A percentile compares a stretch with the other conserved stretches of the same genome.
Conservation (phyloP, 208 protist genomes). For the Borovskyia barvae region DNA sequence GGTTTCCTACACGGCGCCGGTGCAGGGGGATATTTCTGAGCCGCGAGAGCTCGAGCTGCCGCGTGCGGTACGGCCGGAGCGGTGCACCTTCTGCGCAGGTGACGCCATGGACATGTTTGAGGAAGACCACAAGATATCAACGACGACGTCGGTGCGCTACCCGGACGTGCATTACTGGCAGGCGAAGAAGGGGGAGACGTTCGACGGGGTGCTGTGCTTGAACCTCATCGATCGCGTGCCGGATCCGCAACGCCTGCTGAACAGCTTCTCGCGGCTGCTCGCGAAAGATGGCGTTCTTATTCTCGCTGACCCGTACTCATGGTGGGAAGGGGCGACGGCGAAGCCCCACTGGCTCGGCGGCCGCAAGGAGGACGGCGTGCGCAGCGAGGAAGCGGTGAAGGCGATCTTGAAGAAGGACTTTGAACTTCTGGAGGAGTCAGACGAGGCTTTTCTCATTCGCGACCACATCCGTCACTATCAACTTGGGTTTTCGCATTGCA, state of each 20-base stretch:
- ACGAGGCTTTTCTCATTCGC: conserved; percentile 89
- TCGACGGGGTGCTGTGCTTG: conserved; percentile 73
- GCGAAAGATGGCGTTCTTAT: conserved; percentile 69
- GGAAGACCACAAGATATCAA: conserved; percentile 21
- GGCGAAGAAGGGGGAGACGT: conserved; percentile 45
- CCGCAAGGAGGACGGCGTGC: conserved; percentile 27
- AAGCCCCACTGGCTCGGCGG: conserved; percentile 77
- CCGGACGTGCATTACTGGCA: conserved; percentile 54
- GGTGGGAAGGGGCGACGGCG: conserved; percentile 68
- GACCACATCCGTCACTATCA: conserved; percentile 88
- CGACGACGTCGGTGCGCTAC: conserved; percentile 23
- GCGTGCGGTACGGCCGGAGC: conserved; percentile 30
- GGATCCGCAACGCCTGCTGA: conserved; percentile 59
- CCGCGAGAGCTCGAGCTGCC: conserved; percentile 28
- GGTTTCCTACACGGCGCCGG: conserved; percentile 50
- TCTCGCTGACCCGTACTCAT: conserved; percentile 84
- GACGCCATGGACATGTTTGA: conserved; percentile 66
- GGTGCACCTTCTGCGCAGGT: conserved; percentile 52
- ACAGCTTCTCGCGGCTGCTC: conserved; percentile 42
- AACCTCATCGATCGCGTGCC: conserved; percentile 86
- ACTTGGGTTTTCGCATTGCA: conserved; percentile 82
- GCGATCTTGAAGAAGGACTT: conserved; percentile 56
- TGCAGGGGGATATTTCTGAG: conserved; percentile 62
- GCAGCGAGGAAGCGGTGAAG: conserved; percentile 66
- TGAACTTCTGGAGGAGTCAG: conserved; percentile 65